A percentile compares a stretch with the other conserved stretches of the same genome.
Conservation (phyloP, 192 early-diverging fungal genomes). For the Coemansia sp. region DNA sequence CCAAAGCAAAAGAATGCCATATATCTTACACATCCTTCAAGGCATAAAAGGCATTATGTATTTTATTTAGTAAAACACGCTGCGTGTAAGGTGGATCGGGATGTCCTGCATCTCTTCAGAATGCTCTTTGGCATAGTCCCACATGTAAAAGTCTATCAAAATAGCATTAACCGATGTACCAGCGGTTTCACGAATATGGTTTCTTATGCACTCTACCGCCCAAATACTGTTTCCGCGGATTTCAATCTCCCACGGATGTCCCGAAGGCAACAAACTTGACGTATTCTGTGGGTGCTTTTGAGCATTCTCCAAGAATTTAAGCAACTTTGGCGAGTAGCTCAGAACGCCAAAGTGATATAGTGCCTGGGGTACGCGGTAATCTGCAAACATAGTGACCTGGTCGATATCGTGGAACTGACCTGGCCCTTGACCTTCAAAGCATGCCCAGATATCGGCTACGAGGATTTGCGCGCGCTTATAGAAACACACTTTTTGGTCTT, state of each 20-base stretch:
- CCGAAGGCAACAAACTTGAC: slow-evolving; percentile 50
- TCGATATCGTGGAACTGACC: slow-evolving; percentile 74
- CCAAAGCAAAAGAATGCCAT: not conserved
- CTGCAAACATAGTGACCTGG: slow-evolving; percentile 85
- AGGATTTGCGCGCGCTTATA: slow-evolving; percentile 85
- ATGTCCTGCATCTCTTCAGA: slow-evolving; percentile 54
- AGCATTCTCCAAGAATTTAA: slow-evolving; percentile 25
- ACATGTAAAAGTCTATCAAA: slow-evolving; percentile 83
- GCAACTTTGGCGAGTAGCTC: slow-evolving; percentile 60
- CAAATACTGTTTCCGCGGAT: slow-evolving; percentile 78
- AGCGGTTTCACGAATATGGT: slow-evolving; percentile 12
- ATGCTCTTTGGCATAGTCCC: slow-evolving; percentile 77
- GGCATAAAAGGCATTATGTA: too few relatives aligned
- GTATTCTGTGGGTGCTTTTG: not conserved
- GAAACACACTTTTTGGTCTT: slow-evolving; percentile 55
- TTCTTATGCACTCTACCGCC: slow-evolving; percentile 62
- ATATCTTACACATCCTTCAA: too few relatives aligned
- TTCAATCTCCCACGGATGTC: slow-evolving; percentile 68
- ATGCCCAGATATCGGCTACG: slow-evolving; percentile 83
- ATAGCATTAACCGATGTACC: slow-evolving; percentile 62
- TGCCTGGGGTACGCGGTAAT: slow-evolving; percentile 78
- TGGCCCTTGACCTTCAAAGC: slow-evolving; percentile 64
- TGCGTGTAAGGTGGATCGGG: slow-evolving; percentile 63
- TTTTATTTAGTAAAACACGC: slow-evolving; percentile 54
- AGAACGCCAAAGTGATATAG: slow-evolving; percentile 66